Conservation (phyloP, 805 yeast genomes). For the Candida saitoana region DNA sequence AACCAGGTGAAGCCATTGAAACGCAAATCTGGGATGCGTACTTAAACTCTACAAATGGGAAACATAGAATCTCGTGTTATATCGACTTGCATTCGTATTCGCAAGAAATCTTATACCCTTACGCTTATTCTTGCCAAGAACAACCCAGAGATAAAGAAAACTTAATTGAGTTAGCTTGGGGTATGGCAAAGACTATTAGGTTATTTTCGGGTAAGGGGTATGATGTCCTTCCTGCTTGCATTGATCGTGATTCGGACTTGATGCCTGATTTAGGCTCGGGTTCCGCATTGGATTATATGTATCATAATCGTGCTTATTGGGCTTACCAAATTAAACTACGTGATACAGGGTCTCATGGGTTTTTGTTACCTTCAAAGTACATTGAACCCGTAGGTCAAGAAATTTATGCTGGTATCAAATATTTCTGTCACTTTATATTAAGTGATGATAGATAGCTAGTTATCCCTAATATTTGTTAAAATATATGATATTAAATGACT, state of each 20-base stretch:
- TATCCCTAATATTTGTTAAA: not conserved
- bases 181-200: constrained; percentile 70
- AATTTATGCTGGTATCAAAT: constrained; percentile 61
- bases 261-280: constrained; percentile 77
- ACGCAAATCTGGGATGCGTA: constrained; percentile 37
- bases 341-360: constrained; percentile 81
- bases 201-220: constrained; percentile 59
- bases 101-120: constrained; percentile 78
- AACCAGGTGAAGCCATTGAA: constrained; percentile 54
- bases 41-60: constrained; percentile 40
- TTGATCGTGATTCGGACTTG: constrained; percentile 71
- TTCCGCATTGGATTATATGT: constrained; percentile 77
- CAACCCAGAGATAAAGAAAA: constrained; percentile 79
- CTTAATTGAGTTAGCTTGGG: constrained; percentile 75
- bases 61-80: constrained; percentile 68
- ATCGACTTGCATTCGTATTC: constrained; percentile 83
- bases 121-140: constrained; percentile 72
- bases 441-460: constrained; percentile 18
- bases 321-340: constrained; percentile 79
- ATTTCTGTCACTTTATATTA: constrained; percentile 47
- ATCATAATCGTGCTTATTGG: constrained; percentile 76
- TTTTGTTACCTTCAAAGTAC: constrained; percentile 64
- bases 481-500: too few species aligned
- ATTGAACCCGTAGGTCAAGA: constrained; percentile 78
- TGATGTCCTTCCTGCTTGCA: constrained; percentile 71